A percentile compares a stretch with the other conserved stretches of the same genome.
Evolutionary conservation across 768 basidiomycete genomes (phyloP).

Genomic region (Lactifluus hygrophoroides): DNA sequence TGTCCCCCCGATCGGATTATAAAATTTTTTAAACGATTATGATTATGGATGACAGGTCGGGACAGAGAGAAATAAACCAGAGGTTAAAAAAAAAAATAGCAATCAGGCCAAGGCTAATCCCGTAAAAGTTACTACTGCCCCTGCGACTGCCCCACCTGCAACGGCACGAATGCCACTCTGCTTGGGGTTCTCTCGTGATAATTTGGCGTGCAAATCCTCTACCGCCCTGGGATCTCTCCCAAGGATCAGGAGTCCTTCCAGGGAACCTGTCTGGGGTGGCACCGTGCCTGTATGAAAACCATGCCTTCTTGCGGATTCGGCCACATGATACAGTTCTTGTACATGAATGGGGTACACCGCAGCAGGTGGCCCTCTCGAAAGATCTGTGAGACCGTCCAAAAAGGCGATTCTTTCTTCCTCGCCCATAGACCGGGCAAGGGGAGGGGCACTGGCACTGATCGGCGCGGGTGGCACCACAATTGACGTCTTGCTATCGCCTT

Average conservation of each 20-base stretch:
- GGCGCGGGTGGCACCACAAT: not conserved
- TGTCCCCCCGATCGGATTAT: not conserved
- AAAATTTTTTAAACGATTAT: not conserved
- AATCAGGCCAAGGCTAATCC: conserved; percentile 17
- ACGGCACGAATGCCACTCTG: conserved; percentile 8
- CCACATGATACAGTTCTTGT: conserved; percentile 7
- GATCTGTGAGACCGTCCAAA: conserved; percentile 14
- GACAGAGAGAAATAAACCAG: not conserved
- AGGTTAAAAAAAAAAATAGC: not conserved
- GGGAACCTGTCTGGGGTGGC: not conserved
- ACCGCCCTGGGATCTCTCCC: conserved; percentile 17
- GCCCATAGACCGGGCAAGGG: conserved; percentile 17
- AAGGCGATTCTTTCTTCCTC: conserved; percentile 15
- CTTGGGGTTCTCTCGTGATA: conserved; percentile 2
- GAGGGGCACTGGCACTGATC: not conserved
- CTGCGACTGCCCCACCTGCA: conserved; percentile 17
- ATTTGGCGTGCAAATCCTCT: conserved; percentile 3
- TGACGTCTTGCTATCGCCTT: conserved; percentile 5
- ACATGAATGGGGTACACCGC: conserved; percentile 15
- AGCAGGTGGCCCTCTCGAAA: conserved; percentile 16
- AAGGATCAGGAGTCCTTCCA: conserved; percentile 16
- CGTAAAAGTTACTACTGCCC: conserved; percentile 20
- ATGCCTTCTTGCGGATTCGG: conserved; percentile 10
- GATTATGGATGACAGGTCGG: not conserved
- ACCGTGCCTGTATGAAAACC: conserved; percentile 17